Base-by-base conservation (phyloP, 495 filamentous ascomycete species). In the Lepidopterella palustris region DNA sequence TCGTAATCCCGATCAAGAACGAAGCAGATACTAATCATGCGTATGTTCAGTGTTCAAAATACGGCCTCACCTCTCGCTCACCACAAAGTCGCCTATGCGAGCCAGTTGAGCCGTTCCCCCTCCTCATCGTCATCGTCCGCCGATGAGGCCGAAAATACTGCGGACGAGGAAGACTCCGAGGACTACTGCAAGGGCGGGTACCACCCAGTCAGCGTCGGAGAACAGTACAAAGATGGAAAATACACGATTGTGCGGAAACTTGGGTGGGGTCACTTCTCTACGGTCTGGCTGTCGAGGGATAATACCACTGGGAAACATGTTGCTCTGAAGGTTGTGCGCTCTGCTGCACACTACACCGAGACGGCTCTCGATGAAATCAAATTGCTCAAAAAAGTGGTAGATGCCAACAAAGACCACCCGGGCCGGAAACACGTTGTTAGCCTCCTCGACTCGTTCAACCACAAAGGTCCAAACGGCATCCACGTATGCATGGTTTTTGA, bases 401-500 rank as follows among this genome's bases (percentile, higher is more conserved):
- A 92, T 66, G 93, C 95, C 31, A 97, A 97, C 59, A 71, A 71
- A 58, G 68, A 73, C 47, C 93, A 98, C 71, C 95, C 93, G 6
- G 93, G 93, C 61, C 86, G 90, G 64, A 87, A 87, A 67, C 91
- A 97, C 69, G 92, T 97, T 53, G 93, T 98, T 64, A 95, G 91
- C 71, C 79, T 98, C 20, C 78, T 97, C 58, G 93, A 98, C 72
- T 95, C 89, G 3, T 98, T 98, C 70, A 95, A 96, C 65, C 93
- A 97, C 74, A 95, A 95, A 73, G 93, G 93, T 4, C 93, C 92
- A 13, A 92, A 98, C 72, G 93, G 93, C 39, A 84, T 89, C 28
- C 93, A 98, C 69, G 91, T 97, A 50, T 98, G 93, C 78, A 98
- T 98, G 92, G 93, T 98, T 4, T 98, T 98, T 65, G 93, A 98